phyloP scores from a whole-genome alignment of 306 rosid genomes.

The Inga leiocalycina region DNA sequence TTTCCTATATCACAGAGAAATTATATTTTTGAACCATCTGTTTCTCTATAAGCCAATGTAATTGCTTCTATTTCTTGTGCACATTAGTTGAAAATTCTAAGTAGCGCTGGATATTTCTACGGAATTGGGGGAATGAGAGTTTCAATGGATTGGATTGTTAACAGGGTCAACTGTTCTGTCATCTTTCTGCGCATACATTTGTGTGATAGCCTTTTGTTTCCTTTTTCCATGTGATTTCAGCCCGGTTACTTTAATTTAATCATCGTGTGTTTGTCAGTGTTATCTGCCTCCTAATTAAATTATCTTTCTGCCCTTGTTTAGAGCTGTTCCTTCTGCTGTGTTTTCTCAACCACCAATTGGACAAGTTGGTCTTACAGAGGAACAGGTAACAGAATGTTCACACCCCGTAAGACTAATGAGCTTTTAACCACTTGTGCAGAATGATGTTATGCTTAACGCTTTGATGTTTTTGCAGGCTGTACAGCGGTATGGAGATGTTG shows the following conservation, averaged over 20 bases:
- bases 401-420: conserved; percentile 26
- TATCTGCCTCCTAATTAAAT: conserved; percentile 31
- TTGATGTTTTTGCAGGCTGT: conserved; percentile 64
- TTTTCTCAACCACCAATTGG: conserved; percentile 98
- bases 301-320: conserved; percentile 37
- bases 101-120: conserved; percentile 2
- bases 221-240: neutral
- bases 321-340: conserved; percentile 94
- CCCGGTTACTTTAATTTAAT: conserved; percentile 9
- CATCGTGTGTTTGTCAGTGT: conserved; percentile 7
- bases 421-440: conserved; percentile 30
- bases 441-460: conserved; percentile 20
- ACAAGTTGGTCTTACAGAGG: conserved; percentile 92
- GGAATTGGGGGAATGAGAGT: conserved; percentile 6
- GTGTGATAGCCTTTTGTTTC: conserved; percentile 2
- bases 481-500: conserved; percentile 76
- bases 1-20: neutral
- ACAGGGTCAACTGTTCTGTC: neutral
- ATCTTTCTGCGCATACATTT: conserved; percentile 2
- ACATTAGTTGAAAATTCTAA: neutral
- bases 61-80: conserved; percentile 10
- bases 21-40: conserved; percentile 9
- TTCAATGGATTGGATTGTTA: neutral
- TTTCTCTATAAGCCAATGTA: conserved; percentile 15
- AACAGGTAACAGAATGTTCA: conserved; percentile 61